Conservation (phyloP, 2,329 filamentous ascomycete genomes). For the Colletotrichum horii region DNA sequence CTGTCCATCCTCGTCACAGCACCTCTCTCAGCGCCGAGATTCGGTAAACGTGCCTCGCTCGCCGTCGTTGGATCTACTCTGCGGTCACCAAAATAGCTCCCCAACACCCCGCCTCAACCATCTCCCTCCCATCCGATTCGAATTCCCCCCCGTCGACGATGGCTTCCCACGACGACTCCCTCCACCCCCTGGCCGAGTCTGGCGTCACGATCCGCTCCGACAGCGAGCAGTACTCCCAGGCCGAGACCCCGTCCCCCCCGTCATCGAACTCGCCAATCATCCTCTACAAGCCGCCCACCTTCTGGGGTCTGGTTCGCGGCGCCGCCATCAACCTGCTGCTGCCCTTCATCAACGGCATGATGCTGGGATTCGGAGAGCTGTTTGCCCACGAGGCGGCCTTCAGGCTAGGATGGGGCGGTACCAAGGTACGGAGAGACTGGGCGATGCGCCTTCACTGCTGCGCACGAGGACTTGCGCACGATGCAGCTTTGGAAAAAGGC, state of each 20-base stretch:
- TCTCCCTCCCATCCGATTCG: not conserved
- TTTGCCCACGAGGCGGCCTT: constrained; percentile 97
- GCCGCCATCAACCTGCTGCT: constrained; percentile 95
- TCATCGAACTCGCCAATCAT: constrained; percentile 74
- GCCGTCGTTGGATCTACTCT: not conserved
- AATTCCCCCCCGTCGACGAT: constrained; percentile 40
- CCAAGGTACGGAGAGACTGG: constrained; percentile 71
- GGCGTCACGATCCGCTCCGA: constrained; percentile 81
- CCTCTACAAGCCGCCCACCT: constrained; percentile 85
- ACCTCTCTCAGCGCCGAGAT: not conserved
- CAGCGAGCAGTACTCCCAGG: constrained; percentile 80
- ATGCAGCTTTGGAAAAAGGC: not conserved
- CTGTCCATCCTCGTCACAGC: not conserved
- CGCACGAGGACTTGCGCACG: not conserved
- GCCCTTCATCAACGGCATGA: constrained; percentile 96
- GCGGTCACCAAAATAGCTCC: not conserved
- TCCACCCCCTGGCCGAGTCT: constrained; percentile 67
- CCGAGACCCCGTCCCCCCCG: constrained; percentile 65
- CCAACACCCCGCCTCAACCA: not conserved
- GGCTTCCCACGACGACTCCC: constrained; percentile 52
- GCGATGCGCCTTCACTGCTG: not conserved
- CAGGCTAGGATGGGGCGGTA: constrained; percentile 89
- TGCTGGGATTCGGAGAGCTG: constrained; percentile 96
- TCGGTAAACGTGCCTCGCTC: constrained; percentile 5
- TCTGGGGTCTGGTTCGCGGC: constrained; percentile 85